Base-by-base conservation (phyloP, 148 eudicot genomes). In the Chenopodium album region DNA sequence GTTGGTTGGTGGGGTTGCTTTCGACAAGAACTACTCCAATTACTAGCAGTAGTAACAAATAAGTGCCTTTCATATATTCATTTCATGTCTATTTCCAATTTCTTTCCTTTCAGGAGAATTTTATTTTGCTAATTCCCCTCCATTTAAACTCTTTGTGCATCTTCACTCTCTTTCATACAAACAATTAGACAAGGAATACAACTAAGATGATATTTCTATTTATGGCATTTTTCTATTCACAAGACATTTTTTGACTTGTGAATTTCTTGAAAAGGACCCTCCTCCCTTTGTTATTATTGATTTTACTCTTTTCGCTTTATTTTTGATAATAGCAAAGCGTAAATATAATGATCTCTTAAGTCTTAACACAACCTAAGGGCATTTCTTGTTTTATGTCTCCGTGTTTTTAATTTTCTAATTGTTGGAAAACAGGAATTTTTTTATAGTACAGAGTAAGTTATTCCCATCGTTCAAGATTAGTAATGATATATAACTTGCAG, bases 1-100 rank as follows among this genome's bases (percentile, higher is more conserved):
- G 84, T 85, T 85, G 84, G 82, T 81, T 85, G 76, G 87, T 62
- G 66, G 75, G 79, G 82, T 79, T 83, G 72, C 76, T 79, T 75
- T 84, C 80, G 70, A 79, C 16, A 84, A 71, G 77, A 80, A 77
- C 83, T 80, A 80, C 81, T 80, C 86, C 83, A 80, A 84, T 84
- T 80, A 84, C 83, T 71, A 84, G 80, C 83, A 80, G 86, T 80
- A 64, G 81, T 73, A 76, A 76, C 83, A 79, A 67, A 75, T 10
- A 54, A 56, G 23, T 74, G 82, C 82, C 82, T 67, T 79, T 75
- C 79, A 75, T 60, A 34, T 62, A 62, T 32, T 73, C 26, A 71
- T 65, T 62, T 22, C 22, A 63, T 76, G 64, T 73, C 77, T 44
- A 28, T 60, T 54, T 31, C 69, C 29, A 47, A 28, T 71, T 17